Evolutionary conservation across 208 protist species (phyloP), one percentile per base, ranked within the genome.

Genomic region (Trichomonas gallinae): DNA sequence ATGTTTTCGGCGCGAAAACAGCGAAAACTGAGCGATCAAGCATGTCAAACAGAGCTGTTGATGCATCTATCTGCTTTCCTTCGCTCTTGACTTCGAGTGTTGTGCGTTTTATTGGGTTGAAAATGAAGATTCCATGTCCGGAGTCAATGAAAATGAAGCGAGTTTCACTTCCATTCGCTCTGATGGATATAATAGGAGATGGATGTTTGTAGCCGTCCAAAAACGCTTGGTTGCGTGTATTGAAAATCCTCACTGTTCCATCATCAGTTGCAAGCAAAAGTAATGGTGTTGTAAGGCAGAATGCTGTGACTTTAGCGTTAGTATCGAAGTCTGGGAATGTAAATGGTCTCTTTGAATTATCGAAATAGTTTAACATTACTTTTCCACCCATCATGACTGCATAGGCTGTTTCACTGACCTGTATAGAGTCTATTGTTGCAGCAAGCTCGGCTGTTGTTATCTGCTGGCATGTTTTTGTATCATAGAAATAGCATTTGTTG

Each of bases 291-390:
- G 87, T 51, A n/a, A 93, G 44, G 6, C 40, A 48, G 31, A 93
- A 93, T 10, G 87, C 17, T 38, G 87, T 93, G 10, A 93, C 44
- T 51, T 93, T 93, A 11, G 36, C 26, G 10, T 51, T n/a, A 26
- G 44, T 93, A 58, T 93, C 87, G 36, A 38, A 93, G 38, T 93
- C 87, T 26, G 87, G 87, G 26, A 93, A 93, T 34, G 45, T 40
- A 36, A 93, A 93, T 13, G 87, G 87, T 93, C 46, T 93, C 44
- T 93, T 93, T 0, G 44, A 51, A 13, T 51, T 13, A 93, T 93
- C 87, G 46, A 93, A 93, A 38, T 93, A 93, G 4, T 48, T 93
- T 51, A 93, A 58, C 87, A 93, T 93, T 26, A 93, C 87, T 93
- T 93, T 93, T 34, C n/a, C 23, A 17, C 44, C 40, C 87, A 93